These are phyloP conservation scores for Kluyveromyces nonfermentans DNA, from an alignment of 805 yeast genomes.

Conservation along the genomic window DNA sequence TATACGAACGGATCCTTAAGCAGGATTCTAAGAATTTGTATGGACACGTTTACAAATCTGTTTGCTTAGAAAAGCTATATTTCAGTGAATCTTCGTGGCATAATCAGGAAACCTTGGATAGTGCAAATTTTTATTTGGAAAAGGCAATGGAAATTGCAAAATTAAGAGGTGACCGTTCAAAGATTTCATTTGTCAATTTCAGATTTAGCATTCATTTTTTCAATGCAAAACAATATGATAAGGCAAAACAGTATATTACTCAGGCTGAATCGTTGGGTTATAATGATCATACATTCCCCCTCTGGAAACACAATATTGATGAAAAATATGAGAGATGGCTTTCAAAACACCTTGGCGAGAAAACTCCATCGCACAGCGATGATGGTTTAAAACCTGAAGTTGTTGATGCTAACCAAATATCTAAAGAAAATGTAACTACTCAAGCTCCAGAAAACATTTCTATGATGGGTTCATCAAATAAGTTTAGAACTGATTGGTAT, in stretches of 20 bases:
- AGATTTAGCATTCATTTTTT: conserved; percentile 41
- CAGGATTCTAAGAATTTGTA: conserved; percentile 38
- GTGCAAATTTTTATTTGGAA: conserved; percentile 26
- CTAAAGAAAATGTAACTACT: background rate
- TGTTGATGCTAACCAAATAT: background rate
- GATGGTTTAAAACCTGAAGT: background rate
- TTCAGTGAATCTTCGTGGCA: conserved; percentile 34
- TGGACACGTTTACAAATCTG: conserved; percentile 42
- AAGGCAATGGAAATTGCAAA: conserved; percentile 39
- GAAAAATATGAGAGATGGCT: conserved; percentile 12
- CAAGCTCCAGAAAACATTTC: background rate
- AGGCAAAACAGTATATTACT: conserved; percentile 35
- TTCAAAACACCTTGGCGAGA: conserved; percentile 4
- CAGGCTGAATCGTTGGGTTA: conserved; percentile 36
- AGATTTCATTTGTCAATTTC: conserved; percentile 40
- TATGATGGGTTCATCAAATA: background rate
- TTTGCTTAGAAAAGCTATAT: conserved; percentile 37
- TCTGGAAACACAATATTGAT: conserved; percentile 33
- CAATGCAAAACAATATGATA: conserved; percentile 33
- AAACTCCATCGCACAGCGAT: background rate
- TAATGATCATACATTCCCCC: conserved; percentile 37
- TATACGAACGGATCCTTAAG: conserved; percentile 32
- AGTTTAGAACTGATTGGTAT: conserved; percentile 56
- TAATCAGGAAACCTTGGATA: conserved; percentile 33
- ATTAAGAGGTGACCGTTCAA: conserved; percentile 36